Percentiles rank a stretch among this genome's conserved stretches.
Conservation (phyloP, 1,284 basidiomycete genomes). For the Fistulina hepatica region DNA sequence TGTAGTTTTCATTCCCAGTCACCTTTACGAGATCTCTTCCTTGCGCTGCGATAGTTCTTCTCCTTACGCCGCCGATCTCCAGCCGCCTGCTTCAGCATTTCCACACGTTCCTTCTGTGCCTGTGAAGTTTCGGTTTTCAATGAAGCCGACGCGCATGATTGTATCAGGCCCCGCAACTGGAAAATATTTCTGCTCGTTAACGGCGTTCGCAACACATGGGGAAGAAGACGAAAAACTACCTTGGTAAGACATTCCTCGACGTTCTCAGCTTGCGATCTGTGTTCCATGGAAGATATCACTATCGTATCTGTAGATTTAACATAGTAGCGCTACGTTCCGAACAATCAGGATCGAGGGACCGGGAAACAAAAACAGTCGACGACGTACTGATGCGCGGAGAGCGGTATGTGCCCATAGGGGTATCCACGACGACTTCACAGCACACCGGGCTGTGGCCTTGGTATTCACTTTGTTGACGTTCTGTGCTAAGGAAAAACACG, state of each 20-base stretch:
- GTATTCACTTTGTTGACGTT: conserved; percentile 79
- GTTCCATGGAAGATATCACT: conserved; percentile 51
- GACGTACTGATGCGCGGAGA: conserved; percentile 40
- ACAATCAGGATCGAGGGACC: background rate
- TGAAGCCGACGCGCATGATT: conserved; percentile 33
- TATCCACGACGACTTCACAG: conserved; percentile 50
- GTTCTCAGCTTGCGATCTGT: conserved; percentile 68
- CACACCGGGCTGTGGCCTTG: conserved; percentile 54
- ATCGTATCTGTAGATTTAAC: conserved; percentile 53
- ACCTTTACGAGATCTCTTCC: conserved; percentile 21
- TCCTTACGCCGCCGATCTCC: conserved; percentile 34
- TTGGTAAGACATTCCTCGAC: conserved; percentile 60
- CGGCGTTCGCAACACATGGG: background rate
- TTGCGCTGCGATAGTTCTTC: conserved; percentile 40
- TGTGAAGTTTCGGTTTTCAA: conserved; percentile 46
- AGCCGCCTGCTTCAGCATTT: conserved; percentile 32
- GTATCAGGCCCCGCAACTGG: conserved; percentile 46
- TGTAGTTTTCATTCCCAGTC: conserved; percentile 2
- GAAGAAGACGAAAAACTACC: conserved; percentile 29
- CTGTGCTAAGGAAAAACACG: conserved; percentile 24
- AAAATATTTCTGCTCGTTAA: background rate
- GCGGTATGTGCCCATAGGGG: conserved; percentile 51
- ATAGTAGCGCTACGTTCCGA: conserved; percentile 43
- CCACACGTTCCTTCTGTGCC: conserved; percentile 46
- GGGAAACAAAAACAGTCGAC: background rate